Evolutionary conservation across 192 early-diverging fungal genomes (phyloP).

Genomic region (Coemansia sp.): DNA sequence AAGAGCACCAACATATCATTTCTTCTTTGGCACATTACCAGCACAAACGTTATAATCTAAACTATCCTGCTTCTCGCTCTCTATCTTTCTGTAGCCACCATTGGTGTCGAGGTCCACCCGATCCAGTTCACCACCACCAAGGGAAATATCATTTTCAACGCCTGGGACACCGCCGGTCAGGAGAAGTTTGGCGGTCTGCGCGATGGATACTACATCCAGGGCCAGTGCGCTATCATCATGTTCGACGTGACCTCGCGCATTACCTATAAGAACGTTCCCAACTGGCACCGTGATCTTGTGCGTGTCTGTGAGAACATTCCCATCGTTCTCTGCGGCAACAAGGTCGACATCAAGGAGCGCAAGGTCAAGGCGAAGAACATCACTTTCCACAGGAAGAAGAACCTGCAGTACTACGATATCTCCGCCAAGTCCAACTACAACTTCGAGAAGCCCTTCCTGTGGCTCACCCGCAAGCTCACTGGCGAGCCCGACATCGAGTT

Average conservation of each 20-base stretch:
- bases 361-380: constrained; percentile 99
- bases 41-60: too few relatives aligned
- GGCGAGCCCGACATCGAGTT: constrained; percentile 96
- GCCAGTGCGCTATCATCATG: constrained; percentile 99
- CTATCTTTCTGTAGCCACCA: constrained; percentile 68
- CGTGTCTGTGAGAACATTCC: constrained; percentile 99
- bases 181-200: constrained; percentile 99
- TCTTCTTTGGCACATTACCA: too few relatives aligned
- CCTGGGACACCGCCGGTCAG: constrained; percentile 99
- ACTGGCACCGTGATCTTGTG: constrained; percentile 99
- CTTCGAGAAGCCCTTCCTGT: constrained; percentile 99
- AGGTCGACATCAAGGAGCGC: constrained; percentile 99
- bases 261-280: constrained; percentile 99
- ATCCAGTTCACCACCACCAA: constrained; percentile 97
- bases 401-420: constrained; percentile 99
- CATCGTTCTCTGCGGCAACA: constrained; percentile 99
- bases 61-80: constrained; percentile 7
- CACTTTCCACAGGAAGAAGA: constrained; percentile 99
- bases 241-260: constrained; percentile 99
- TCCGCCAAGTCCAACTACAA: constrained; percentile 99
- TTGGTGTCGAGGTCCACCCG: constrained; percentile 99
- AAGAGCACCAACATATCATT: too few relatives aligned
- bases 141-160: constrained; percentile 96
- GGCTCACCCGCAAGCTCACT: constrained; percentile 96
- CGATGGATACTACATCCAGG: constrained; percentile 99